phyloP scores from a whole-genome alignment of 352 stramenopile species.

The Pythium aristosporum region DNA sequence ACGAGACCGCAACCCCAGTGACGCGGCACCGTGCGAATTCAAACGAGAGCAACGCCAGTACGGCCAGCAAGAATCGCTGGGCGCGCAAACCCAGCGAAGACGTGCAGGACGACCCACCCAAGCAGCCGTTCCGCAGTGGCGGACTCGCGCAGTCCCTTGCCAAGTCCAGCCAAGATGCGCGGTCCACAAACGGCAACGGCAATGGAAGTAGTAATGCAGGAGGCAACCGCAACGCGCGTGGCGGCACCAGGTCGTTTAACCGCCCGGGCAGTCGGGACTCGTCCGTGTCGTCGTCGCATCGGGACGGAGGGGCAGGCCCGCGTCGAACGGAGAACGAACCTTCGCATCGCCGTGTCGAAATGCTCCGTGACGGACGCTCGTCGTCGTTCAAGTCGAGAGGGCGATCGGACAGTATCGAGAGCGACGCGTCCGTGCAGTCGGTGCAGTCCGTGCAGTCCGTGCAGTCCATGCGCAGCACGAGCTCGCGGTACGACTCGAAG shows the following conservation, averaged over 20 bases:
- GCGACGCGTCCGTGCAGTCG: slow-evolving; percentile 27
- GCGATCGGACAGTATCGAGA: slow-evolving; percentile 28
- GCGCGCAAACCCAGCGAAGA: slow-evolving; percentile 19
- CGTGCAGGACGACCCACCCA: slow-evolving; percentile 14
- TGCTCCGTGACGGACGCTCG: slow-evolving; percentile 16
- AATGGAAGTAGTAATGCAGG: background rate
- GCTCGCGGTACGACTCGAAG: slow-evolving; percentile 21
- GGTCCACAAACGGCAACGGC: slow-evolving; percentile 2
- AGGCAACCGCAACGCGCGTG: background rate
- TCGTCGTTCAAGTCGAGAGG: slow-evolving; percentile 15
- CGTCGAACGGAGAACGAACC: slow-evolving; percentile 15
- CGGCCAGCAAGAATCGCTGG: slow-evolving; percentile 18
- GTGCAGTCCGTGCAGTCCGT: slow-evolving; percentile 20
- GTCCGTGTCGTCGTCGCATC: slow-evolving; percentile 13
- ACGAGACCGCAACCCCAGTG: background rate
- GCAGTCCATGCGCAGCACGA: slow-evolving; percentile 24
- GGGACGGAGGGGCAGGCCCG: background rate
- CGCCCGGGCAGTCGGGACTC: slow-evolving; percentile 10
- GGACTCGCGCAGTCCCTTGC: slow-evolving; percentile 12
- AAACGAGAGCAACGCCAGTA: slow-evolving; percentile 28
- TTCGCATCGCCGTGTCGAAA: slow-evolving; percentile 27
- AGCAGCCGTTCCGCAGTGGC: slow-evolving; percentile 20
- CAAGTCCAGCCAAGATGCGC: slow-evolving; percentile 19
- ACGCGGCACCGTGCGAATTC: slow-evolving; percentile 16
- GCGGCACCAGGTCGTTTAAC: background rate